Evolutionary conservation across 1,284 basidiomycete genomes (phyloP), one percentile per base, ranked within the genome.

Genomic region (Naganishia sp.): DNA sequence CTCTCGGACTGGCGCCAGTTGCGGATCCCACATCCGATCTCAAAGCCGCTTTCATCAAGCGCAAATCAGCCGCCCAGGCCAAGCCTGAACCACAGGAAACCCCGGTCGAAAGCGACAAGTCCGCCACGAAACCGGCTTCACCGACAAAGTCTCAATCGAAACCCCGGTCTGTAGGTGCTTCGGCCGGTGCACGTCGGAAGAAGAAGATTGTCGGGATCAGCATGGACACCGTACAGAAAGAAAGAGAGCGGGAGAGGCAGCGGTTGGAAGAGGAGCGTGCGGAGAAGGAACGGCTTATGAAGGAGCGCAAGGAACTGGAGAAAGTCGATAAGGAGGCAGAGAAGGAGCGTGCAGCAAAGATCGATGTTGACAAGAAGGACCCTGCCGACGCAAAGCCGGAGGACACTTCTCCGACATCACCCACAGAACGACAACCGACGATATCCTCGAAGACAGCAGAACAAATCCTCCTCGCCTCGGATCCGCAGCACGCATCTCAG

Each of bases 201-300:
- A 68, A 66, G 25, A 66, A 68, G 64, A 62, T 67, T 52, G 60
- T 63, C n/a, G 60, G 69, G 63, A 67, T 67, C 58, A 63, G 69
- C 51, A 51, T 50, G 43, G 65, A 28, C 31, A 51, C 13, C 45
- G 57, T 41, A 21, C 60, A 39, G 54, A 63, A 45, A 62, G 66
- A 46, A 41, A 47, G 68, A 51, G 46, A 65, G 18, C 35, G 39
- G 46, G 56, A 55, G 6, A 31, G 32, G 49, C 23, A 45, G 41
- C 32, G 35, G 28, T 11, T 45, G 55, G 52, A 66, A 42, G 17
- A 11, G 23, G 50, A 51, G 23, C 21, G 32, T 21, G 56, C 18
- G 31, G 60, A 58, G 39, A 63, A 71, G 52, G 51, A 66, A 11
- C 61, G 71, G 15, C 43, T 68, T 41, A 41, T 62, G 42, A 39